Evolutionary conservation across 352 stramenopile species (phyloP), one percentile per base, ranked within the genome.

Genomic region (Globisporangium iwayamae): DNA sequence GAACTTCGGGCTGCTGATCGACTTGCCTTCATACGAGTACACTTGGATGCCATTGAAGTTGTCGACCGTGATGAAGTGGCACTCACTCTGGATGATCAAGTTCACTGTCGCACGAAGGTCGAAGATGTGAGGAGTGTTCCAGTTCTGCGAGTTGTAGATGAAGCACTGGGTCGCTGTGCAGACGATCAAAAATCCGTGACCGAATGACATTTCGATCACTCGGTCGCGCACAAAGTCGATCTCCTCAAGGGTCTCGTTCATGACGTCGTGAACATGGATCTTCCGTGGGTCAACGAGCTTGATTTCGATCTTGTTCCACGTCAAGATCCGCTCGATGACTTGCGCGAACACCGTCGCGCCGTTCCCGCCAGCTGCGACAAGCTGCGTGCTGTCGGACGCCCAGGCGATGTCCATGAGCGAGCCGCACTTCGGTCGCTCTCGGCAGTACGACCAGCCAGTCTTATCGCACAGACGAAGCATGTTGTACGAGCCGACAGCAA

Each of bases 41-140:
- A 97, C 76, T 60, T 96, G 89, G 55, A 96, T 88, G 54, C 89
- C 90, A 58, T 93, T 84, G 58, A 93, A 83, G 60, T 90, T 91
- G 75, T 98, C 90, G 20, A 97, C 81, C 0, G 90, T 90, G 65
- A 97, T 73, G 70, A 98, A 98, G 60, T 96, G 81, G 36, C 75
- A 93, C 61, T 93, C 79, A 50, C 83, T 89, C 56, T 96, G 87
- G 14, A 97, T 74, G 47, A 98, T 88, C 13, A 98, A 69, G 55
- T 85, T 95, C 13, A 96, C 76, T 28, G 85, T 84, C 25, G 88
- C 83, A 36, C 85, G 84, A 52, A 98, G 67, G 63, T 98, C 93
- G 56, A 98, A 93, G 51, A 97, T 97, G 64, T 97, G 88, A 1
- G 93, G 92, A 18, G 91, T 98, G 67, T 96, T 97, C 82, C 85